Evolutionary conservation across 805 yeast species (phyloP).

Genomic region (Metschnikowia santaceciliae): DNA sequence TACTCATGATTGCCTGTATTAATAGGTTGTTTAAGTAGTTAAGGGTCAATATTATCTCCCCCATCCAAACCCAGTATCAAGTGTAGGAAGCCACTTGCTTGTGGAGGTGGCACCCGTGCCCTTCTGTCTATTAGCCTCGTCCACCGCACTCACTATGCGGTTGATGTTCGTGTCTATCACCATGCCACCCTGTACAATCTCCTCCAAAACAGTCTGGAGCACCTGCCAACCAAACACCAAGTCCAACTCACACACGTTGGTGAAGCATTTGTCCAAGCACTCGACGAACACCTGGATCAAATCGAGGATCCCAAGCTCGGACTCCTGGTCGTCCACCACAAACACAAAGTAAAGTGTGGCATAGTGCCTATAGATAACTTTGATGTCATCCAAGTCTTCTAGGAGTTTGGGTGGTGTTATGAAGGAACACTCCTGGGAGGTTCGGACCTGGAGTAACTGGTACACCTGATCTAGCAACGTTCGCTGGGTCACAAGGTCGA

Average conservation of each 20-base stretch:
- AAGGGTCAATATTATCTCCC: slow-evolving; percentile 4
- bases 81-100: slow-evolving; percentile 24
- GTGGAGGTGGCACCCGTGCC: slow-evolving; percentile 18
- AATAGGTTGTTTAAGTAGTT: no score
- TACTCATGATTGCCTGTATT: no score
- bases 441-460: slow-evolving; percentile 67
- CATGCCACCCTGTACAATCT: slow-evolving; percentile 96
- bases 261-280: slow-evolving; percentile 87
- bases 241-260: slow-evolving; percentile 92
- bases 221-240: slow-evolving; percentile 99
- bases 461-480: slow-evolving; percentile 77
- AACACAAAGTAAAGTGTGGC: slow-evolving; percentile 96
- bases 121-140: slow-evolving; percentile 59
- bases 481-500: slow-evolving; percentile 80
- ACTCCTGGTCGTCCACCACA: slow-evolving; percentile 92
- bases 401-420: slow-evolving; percentile 83
- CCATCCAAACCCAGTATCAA: slow-evolving; percentile 17
- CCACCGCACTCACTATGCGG: slow-evolving; percentile 79
- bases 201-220: slow-evolving; percentile 83
- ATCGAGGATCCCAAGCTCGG: slow-evolving; percentile 90
- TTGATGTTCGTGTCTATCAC: slow-evolving; percentile 87
- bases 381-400: slow-evolving; percentile 66
- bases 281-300: slow-evolving; percentile 96
- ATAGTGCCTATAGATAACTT: slow-evolving; percentile 89
- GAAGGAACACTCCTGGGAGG: slow-evolving; percentile 79